phyloP scores from a whole-genome alignment of 306 rosid genomes.

The Begonia fuchsioides region DNA sequence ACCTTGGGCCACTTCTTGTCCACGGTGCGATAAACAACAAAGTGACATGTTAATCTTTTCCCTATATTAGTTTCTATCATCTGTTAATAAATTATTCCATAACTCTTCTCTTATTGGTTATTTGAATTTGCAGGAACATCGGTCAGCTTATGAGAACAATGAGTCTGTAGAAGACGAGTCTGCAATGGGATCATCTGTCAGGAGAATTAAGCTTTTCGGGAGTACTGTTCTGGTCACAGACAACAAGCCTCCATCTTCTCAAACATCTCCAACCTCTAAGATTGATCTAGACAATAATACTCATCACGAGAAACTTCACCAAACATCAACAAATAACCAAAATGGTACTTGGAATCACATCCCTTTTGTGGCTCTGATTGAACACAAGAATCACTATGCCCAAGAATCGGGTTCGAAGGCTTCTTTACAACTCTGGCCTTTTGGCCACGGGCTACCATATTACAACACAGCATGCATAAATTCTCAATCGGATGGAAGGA shows the following conservation, averaged over 20 bases:
- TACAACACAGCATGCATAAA: constrained; percentile 9
- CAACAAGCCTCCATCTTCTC: constrained; percentile 14
- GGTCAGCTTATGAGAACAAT: constrained; percentile 23
- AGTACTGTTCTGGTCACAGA: constrained; percentile 41
- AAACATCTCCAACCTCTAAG: constrained; percentile 14
- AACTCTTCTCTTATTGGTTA: constrained; percentile 5
- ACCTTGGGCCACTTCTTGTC: constrained; percentile 13
- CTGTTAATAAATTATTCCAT: constrained; percentile 2
- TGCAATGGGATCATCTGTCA: constrained; percentile 2
- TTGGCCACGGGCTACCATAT: constrained; percentile 27
- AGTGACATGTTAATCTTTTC: constrained; percentile 7
- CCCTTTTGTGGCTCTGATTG: constrained; percentile 9
- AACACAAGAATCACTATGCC: background rate
- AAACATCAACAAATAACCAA: constrained; percentile 16
- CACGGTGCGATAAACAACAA: constrained; percentile 27
- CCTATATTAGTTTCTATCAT: background rate
- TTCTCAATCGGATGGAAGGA: constrained; percentile 19
- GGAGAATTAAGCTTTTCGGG: constrained; percentile 76
- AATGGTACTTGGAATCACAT: constrained; percentile 32
- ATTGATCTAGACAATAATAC: constrained; percentile 11
- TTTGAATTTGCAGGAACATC: constrained; percentile 37
- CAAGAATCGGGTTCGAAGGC: constrained; percentile 10
- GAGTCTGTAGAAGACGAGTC: constrained; percentile 16
- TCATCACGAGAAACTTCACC: constrained; percentile 25
- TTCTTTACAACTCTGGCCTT: constrained; percentile 30